Evolutionary conservation across 495 filamentous ascomycete genomes (phyloP).

Genomic region (Penicillium goetzii): DNA sequence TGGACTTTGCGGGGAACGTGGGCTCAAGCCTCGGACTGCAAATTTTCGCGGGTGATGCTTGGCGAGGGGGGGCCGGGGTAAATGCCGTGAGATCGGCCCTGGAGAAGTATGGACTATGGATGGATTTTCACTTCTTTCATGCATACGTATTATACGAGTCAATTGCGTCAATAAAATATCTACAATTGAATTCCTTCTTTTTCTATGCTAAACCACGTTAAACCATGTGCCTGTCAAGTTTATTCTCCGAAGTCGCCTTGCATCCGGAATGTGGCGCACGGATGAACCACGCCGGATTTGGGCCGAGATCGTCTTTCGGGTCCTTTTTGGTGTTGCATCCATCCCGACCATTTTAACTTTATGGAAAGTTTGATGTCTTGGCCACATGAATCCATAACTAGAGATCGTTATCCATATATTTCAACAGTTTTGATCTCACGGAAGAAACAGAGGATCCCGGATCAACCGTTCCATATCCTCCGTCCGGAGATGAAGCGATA

Average conservation of each 20-base stretch:
- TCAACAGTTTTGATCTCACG: neutral
- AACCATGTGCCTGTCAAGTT: slow-evolving; percentile 8
- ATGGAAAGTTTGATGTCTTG: neutral
- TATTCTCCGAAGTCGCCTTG: slow-evolving; percentile 17
- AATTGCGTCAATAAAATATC: neutral
- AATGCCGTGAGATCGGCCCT: neutral
- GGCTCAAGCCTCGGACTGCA: slow-evolving; percentile 18
- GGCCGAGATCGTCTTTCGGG: slow-evolving; percentile 10
- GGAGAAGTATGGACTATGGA: no score
- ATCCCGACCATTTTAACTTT: neutral
- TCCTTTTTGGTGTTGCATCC: slow-evolving; percentile 7
- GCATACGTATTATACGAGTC: neutral
- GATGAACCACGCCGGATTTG: slow-evolving; percentile 13
- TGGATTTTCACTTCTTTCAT: neutral
- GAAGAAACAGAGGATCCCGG: slow-evolving; percentile 21
- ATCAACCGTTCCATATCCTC: slow-evolving; percentile 36
- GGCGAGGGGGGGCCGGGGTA: slow-evolving; percentile 15
- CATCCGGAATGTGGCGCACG: slow-evolving; percentile 19
- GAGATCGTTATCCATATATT: neutral
- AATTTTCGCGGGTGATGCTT: slow-evolving; percentile 29
- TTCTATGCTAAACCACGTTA: neutral
- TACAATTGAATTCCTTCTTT: neutral
- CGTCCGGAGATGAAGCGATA: slow-evolving; percentile 29
- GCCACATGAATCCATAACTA: neutral
- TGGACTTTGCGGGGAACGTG: slow-evolving; percentile 28